A percentile compares a stretch with the other conserved stretches of the same genome.
phyloP scores from a whole-genome alignment of 2,329 filamentous ascomycete species.

The Coleophoma crateriformis region DNA sequence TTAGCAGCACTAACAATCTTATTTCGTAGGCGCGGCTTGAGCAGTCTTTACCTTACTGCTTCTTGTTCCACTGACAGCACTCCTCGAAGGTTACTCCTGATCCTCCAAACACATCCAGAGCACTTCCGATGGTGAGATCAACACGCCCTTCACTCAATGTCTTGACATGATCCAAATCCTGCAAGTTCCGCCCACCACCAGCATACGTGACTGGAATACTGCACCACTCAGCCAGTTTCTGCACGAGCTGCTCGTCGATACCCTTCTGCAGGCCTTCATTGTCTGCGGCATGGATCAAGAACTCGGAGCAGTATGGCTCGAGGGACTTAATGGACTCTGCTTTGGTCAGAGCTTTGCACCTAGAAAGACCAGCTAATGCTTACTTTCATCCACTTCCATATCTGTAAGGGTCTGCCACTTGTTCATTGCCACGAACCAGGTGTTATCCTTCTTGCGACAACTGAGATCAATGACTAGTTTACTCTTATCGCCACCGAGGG shows the following conservation, averaged over 20 bases:
- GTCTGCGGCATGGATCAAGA: slow-evolving; percentile 94
- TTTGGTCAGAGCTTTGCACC: slow-evolving; percentile 7
- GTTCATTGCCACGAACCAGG: slow-evolving; percentile 97
- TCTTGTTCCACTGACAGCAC: slow-evolving; percentile 80
- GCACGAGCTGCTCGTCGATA: slow-evolving; percentile 81
- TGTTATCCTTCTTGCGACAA: slow-evolving; percentile 68
- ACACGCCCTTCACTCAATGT: slow-evolving; percentile 72
- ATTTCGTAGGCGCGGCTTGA: too few relatives aligned
- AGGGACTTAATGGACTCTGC: slow-evolving; percentile 74
- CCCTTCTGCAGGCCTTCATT: slow-evolving; percentile 91
- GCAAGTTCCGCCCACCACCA: slow-evolving; percentile 78
- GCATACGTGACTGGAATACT: slow-evolving; percentile 93
- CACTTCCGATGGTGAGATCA: slow-evolving; percentile 93
- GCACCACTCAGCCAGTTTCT: slow-evolving; percentile 76
- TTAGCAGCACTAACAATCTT: too few relatives aligned
- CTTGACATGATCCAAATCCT: slow-evolving; percentile 80
- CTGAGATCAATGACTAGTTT: slow-evolving; percentile 94
- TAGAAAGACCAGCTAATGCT: slow-evolving; percentile 8
- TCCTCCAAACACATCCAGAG: slow-evolving; percentile 92
- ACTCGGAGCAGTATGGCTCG: slow-evolving; percentile 92
- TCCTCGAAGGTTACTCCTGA: slow-evolving; percentile 81
- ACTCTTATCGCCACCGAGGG: slow-evolving; percentile 66
- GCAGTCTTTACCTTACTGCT: slow-evolving; percentile 24
- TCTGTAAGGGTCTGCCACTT: slow-evolving; percentile 98
- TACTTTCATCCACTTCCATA: slow-evolving; percentile 87